Evolutionary conservation across 306 rosid genomes (phyloP).

Genomic region (Medicago ruthenica): DNA sequence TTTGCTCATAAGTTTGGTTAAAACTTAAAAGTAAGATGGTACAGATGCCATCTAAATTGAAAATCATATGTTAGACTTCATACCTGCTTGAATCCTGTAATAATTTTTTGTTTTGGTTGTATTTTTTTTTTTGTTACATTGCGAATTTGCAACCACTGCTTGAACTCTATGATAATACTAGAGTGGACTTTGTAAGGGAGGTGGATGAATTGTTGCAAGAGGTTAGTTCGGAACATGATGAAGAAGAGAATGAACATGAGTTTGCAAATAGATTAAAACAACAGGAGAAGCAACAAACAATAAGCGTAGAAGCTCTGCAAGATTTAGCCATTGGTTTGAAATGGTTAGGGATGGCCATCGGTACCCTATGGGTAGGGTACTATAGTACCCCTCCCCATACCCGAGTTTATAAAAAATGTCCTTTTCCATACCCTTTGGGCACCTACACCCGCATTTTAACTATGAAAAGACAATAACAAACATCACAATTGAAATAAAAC

Average conservation of each 20-base stretch:
- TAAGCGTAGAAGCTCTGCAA: conserved; percentile 74
- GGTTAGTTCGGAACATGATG: conserved; percentile 56
- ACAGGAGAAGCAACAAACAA: conserved; percentile 77
- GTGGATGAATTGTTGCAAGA: conserved; percentile 79
- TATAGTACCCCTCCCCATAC: no score
- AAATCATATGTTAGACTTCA: not conserved
- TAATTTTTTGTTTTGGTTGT: not conserved
- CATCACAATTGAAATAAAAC: no score
- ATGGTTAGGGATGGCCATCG: no score
- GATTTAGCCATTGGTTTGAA: conserved; percentile 74
- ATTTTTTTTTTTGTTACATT: conserved; percentile 25
- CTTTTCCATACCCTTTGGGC: no score
- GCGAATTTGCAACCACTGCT: conserved; percentile 64
- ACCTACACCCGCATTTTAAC: no score
- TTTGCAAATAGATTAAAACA: conserved; percentile 79
- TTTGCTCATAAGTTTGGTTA: conserved; percentile 26
- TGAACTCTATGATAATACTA: conserved; percentile 67
- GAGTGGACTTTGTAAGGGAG: conserved; percentile 91
- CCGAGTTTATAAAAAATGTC: no score
- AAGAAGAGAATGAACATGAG: conserved; percentile 48
- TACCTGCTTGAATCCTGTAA: not conserved
- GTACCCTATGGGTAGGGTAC: no score
- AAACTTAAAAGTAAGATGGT: conserved; percentile 27
- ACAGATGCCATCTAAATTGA: conserved; percentile 12
- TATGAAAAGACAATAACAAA: no score